Evolutionary conservation across 2,329 filamentous ascomycete species (phyloP), one percentile per base, ranked within the genome.

Genomic region (Ceratocystis albifundus): DNA sequence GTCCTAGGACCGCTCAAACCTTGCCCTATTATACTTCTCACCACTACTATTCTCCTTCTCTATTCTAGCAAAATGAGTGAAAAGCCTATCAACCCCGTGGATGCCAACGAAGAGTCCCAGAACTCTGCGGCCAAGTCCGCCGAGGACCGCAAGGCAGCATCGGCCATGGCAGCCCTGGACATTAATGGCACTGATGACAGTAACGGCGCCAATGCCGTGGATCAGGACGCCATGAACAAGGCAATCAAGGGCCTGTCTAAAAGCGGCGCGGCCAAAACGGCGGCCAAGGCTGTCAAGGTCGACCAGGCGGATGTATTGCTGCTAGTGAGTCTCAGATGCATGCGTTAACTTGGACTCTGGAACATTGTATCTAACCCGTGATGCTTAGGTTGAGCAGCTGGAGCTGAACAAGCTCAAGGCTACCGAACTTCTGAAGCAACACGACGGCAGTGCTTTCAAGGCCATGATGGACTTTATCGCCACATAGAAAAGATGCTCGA

Each of bases 91-190:
- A 59, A 59, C 10, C n/a, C 55, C 28, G 25, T 36, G 28, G 55
- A 59, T 59, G 82, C 79, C 68, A 82, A 85, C 69, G 77, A 81
- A 69, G 83, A 85, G 67, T 82, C 85, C 71, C 75, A 79, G 70
- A 75, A 76, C 62, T 69, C 70, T 44, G 75, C 77, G 66, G 80
- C 82, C 72, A 88, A 86, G 75, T 84, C 82, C 53, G 87, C 88
- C 72, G 88, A 90, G 75, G 88, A 90, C 77, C 85, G 87, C 75
- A 90, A 90, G 76, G 87, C 88, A 59, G 87, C 87, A 50, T 86
- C 85, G 5, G 88, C 88, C 36, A 83, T 91, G 68, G 87, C 86
- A 61, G 83, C 81, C 69, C 84, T 92, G 70, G 88, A 90, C 73
- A 74, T 77, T 55, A 74, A 76, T 46, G 78, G 77, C 67, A 77